Conservation (phyloP, 805 yeast genomes). For the Zygoascus bituminiphila region DNA sequence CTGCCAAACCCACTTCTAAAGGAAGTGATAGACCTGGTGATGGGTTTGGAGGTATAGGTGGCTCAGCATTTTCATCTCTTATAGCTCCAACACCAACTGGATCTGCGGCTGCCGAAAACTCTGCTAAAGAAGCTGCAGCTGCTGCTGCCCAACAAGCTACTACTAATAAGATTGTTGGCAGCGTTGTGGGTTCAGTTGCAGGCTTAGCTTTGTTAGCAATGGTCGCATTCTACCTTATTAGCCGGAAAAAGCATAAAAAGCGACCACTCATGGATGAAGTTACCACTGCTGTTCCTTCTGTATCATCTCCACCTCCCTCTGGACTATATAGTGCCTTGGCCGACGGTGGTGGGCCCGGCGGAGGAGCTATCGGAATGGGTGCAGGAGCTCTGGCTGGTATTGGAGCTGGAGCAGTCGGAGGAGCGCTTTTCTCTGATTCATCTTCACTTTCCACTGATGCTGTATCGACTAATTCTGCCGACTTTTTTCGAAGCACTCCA, state of each 20-base stretch:
- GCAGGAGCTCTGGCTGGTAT: background rate
- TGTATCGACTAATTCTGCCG: background rate
- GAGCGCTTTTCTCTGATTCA: background rate
- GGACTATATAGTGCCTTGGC: background rate
- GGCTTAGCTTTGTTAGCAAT: constrained; percentile 19
- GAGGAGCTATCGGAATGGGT: too few species aligned
- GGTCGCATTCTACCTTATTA: constrained; percentile 10
- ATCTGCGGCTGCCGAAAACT: background rate
- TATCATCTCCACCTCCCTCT: background rate
- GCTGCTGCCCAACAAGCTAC: constrained; percentile 6
- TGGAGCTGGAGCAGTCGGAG: background rate
- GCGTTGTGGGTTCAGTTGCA: constrained; percentile 23
- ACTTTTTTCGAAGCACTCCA: background rate
- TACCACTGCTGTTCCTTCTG: background rate
- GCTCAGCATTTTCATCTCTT: background rate
- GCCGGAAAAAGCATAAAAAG: background rate
- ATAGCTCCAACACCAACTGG: background rate
- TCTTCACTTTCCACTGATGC: background rate
- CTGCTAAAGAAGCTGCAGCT: constrained; percentile 4
- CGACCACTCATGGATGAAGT: background rate
- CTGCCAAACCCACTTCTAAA: background rate
- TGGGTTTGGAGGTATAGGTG: background rate
- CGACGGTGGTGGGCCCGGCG: background rate
- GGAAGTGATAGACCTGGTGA: background rate
- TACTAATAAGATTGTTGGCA: constrained; percentile 20